These are phyloP conservation scores for Talaromyces verruculosus DNA, from an alignment of 2,329 filamentous ascomycete genomes.

Conservation along the genomic window DNA sequence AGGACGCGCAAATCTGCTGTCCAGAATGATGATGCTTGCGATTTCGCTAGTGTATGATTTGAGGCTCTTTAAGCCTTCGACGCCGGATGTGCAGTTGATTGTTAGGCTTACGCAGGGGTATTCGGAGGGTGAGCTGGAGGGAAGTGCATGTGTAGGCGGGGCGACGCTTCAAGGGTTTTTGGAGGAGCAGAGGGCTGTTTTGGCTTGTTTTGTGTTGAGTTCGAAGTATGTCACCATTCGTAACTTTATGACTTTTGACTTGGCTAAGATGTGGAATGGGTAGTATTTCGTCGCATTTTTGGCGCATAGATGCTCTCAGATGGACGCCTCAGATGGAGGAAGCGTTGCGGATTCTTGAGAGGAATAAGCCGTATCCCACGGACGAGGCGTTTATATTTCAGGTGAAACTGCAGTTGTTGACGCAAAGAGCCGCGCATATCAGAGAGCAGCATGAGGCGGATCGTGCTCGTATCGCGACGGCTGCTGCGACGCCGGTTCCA, in stretches of 20 bases:
- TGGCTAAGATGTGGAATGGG: slow-evolving; percentile 11
- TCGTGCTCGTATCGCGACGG: slow-evolving; percentile 20
- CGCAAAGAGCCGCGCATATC: slow-evolving; percentile 33
- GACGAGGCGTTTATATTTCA: slow-evolving; percentile 38
- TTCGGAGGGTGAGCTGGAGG: slow-evolving; percentile 23
- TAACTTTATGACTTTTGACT: not conserved
- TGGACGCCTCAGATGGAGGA: slow-evolving; percentile 46
- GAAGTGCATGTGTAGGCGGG: slow-evolving; percentile 2
- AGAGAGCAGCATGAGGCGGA: slow-evolving; percentile 33
- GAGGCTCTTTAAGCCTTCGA: slow-evolving; percentile 34
- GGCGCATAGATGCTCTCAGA: slow-evolving; percentile 35
- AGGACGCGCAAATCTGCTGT: slow-evolving; percentile 32
- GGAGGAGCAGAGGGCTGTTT: slow-evolving; percentile 32
- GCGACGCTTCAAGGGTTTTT: slow-evolving; percentile 25
- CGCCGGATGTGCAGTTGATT: slow-evolving; percentile 34
- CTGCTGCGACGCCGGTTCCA: slow-evolving; percentile 5
- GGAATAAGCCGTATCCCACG: slow-evolving; percentile 28
- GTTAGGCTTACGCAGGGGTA: slow-evolving; percentile 32
- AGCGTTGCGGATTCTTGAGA: slow-evolving; percentile 31
- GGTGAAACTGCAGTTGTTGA: slow-evolving; percentile 40
- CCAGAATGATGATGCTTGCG: slow-evolving; percentile 40
- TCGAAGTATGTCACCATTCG: slow-evolving; percentile 27
- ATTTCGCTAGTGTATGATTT: slow-evolving; percentile 42
- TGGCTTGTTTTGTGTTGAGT: slow-evolving; percentile 36
- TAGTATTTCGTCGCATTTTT: slow-evolving; percentile 39